phyloP scores from a whole-genome alignment of 108 stramenopile species.

The Cyclotella atomus region DNA sequence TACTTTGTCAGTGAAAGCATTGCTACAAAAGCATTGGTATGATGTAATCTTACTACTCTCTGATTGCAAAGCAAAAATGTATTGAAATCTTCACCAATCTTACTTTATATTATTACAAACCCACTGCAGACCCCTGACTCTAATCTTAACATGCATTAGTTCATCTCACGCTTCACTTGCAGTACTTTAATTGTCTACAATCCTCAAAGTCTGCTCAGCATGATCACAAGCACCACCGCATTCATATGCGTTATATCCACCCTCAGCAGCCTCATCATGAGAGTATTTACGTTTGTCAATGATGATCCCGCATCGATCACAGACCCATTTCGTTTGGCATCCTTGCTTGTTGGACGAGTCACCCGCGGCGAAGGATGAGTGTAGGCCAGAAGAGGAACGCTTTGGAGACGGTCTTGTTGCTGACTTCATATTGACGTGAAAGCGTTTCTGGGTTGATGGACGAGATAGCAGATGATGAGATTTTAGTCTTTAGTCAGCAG shows the following conservation, averaged over 20 bases:
- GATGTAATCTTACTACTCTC: too few species aligned
- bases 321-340: conserved; percentile 17
- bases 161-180: too few species aligned
- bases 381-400: neutral
- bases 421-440: neutral
- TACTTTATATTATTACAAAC: too few species aligned
- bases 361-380: neutral
- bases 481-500: neutral
- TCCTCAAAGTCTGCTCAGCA: conserved; percentile 24
- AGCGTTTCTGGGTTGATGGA: neutral
- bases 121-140: too few species aligned
- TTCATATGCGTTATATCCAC: neutral
- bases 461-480: neutral
- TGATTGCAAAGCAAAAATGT: too few species aligned
- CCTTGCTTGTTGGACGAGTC: too few species aligned
- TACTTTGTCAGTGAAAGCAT: too few species aligned
- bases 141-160: too few species aligned
- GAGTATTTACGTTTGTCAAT: conserved; percentile 20
- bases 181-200: neutral
- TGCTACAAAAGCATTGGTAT: too few species aligned
- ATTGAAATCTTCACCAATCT: too few species aligned
- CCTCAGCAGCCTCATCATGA: conserved; percentile 6
- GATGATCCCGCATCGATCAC: conserved; percentile 3
- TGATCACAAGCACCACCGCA: conserved; percentile 19
- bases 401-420: neutral